These are phyloP conservation scores for Suillus discolor DNA, from an alignment of 768 basidiomycete species.

Conservation along the genomic window DNA sequence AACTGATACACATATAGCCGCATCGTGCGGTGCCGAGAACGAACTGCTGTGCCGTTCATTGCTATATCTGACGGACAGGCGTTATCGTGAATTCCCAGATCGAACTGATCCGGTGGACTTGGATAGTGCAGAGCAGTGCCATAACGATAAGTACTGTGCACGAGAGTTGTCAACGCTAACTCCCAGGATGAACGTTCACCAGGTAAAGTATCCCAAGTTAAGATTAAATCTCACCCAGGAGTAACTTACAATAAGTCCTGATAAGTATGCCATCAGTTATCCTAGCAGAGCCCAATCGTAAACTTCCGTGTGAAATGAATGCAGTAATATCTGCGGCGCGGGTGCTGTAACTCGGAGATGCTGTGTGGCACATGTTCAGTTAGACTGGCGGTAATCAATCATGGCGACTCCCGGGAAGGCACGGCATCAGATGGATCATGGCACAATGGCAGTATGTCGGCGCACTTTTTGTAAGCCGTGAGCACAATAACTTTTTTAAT, in stretches of 20 bases:
- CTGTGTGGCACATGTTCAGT: neutral
- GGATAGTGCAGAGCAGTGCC: neutral
- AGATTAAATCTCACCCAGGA: neutral
- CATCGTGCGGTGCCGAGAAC: slow-evolving; percentile 2
- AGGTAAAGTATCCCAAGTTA: neutral
- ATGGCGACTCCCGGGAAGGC: neutral
- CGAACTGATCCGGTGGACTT: neutral
- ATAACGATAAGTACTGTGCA: neutral
- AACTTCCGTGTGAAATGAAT: slow-evolving; percentile 1
- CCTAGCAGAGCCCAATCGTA: neutral
- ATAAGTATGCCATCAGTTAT: neutral
- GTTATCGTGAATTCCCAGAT: neutral
- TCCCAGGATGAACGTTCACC: neutral
- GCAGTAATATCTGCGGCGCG: neutral
- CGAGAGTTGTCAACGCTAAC: neutral
- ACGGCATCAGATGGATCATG: neutral
- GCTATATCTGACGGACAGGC: neutral
- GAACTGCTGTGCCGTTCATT: neutral
- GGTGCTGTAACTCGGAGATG: neutral
- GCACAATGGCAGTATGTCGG: slow-evolving; percentile 1
- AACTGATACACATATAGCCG: slow-evolving; percentile 5
- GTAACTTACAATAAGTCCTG: neutral
- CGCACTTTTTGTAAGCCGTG: neutral
- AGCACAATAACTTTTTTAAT: neutral
- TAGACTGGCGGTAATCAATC: neutral